Conservation (phyloP, 1,284 basidiomycete species). For the Tilletia walkeri region DNA sequence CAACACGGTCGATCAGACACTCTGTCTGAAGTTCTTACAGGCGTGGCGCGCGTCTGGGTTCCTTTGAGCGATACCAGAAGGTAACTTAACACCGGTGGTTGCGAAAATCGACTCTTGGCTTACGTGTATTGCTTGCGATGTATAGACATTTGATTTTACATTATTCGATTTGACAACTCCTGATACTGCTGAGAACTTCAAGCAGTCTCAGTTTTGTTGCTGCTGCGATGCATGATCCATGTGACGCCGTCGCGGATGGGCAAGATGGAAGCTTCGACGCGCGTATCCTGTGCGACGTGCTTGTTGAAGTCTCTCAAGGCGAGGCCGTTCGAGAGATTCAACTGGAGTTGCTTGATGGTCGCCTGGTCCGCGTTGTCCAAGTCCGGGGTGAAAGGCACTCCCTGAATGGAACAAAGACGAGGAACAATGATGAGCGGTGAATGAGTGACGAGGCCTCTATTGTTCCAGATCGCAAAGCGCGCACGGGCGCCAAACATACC, state of each 20-base stretch:
- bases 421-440: not conserved
- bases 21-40: constrained; percentile 10
- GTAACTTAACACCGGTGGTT: no score
- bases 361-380: constrained; percentile 16
- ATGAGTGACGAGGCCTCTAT: no score
- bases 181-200: no score
- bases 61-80: not conserved
- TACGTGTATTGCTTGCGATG: no score
- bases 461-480: no score
- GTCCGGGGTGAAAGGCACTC: constrained; percentile 32
- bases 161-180: not conserved
- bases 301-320: constrained; percentile 52
- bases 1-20: constrained; percentile 4
- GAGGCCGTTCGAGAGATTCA: constrained; percentile 32
- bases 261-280: constrained; percentile 44
- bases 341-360: constrained; percentile 22
- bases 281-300: constrained; percentile 39
- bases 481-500: constrained; percentile 20
- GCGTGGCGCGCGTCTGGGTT: constrained; percentile 16
- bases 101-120: no score
- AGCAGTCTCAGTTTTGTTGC: not conserved
- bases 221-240: constrained; percentile 36
- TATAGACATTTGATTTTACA: not conserved
- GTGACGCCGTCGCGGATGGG: constrained; percentile 54
- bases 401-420: constrained; percentile 12